Percentiles rank a stretch among this genome's conserved stretches.
phyloP scores from a whole-genome alignment of 1,139 yeast species.

The Sugiyamaella castrensis region DNA sequence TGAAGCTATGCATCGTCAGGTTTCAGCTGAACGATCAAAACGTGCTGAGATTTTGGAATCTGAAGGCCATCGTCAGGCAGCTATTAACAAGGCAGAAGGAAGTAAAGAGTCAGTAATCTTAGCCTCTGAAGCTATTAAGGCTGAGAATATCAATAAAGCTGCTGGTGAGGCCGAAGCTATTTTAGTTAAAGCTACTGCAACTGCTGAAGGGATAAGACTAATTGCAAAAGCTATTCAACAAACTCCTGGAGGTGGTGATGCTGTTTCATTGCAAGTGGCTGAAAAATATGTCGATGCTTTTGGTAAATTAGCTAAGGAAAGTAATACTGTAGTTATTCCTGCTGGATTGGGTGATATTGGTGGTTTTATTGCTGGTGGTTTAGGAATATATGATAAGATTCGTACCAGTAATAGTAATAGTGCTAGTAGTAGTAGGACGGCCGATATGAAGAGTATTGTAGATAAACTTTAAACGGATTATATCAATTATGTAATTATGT shows the following conservation, averaged over 20 bases:
- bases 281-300: slow-evolving; percentile 81
- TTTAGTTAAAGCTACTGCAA: slow-evolving; percentile 66
- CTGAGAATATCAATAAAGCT: slow-evolving; percentile 62
- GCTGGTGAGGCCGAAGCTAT: slow-evolving; percentile 70
- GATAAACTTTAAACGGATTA: slow-evolving; percentile 4
- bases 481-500: slow-evolving; percentile 2
- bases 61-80: slow-evolving; percentile 77
- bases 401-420: slow-evolving; percentile 18
- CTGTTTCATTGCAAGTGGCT: slow-evolving; percentile 76
- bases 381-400: slow-evolving; percentile 65
- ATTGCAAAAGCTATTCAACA: slow-evolving; percentile 65
- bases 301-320: slow-evolving; percentile 77
- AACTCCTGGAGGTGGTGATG: slow-evolving; percentile 71
- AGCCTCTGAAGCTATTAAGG: slow-evolving; percentile 66
- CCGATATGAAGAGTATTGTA: slow-evolving; percentile 6
- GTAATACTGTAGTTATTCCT: slow-evolving; percentile 75
- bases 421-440: slow-evolving; percentile 1
- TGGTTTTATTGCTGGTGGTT: slow-evolving; percentile 70
- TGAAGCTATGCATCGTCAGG: slow-evolving; percentile 90
- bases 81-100: slow-evolving; percentile 82
- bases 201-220: slow-evolving; percentile 64
- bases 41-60: slow-evolving; percentile 84
- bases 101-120: slow-evolving; percentile 65
- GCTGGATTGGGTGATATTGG: slow-evolving; percentile 74
- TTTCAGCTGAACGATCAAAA: slow-evolving; percentile 79